Percentiles rank a stretch among this genome's conserved stretches.
Evolutionary conservation across 2,329 filamentous ascomycete species (phyloP).

Genomic region (Simplicillium aogashimaense): DNA sequence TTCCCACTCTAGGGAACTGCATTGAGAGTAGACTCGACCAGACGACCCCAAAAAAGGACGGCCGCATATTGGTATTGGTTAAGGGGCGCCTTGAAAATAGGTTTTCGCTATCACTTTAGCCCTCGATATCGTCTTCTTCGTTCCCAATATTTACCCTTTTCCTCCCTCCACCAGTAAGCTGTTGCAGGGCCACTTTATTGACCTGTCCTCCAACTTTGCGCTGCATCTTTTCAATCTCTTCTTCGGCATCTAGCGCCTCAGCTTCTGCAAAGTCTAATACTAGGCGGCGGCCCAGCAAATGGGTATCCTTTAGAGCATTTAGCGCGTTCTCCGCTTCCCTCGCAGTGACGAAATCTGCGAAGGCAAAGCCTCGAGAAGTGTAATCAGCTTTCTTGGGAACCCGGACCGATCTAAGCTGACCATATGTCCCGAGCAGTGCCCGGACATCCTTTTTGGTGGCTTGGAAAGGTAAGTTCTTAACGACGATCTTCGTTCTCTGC

Average conservation of each 20-base stretch:
- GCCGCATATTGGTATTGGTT: neutral
- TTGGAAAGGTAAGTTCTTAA: conserved; percentile 98
- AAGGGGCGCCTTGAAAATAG: conserved; percentile 4
- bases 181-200: conserved; percentile 83
- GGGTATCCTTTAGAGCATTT: conserved; percentile 83
- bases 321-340: conserved; percentile 86
- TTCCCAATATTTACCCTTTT: conserved; percentile 83
- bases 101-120: conserved; percentile 13
- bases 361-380: conserved; percentile 84
- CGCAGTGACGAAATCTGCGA: conserved; percentile 88
- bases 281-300: conserved; percentile 80
- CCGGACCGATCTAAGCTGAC: conserved; percentile 82
- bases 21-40: too few species aligned
- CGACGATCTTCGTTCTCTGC: conserved; percentile 81
- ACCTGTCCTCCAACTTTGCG: conserved; percentile 87
- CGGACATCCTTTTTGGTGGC: conserved; percentile 87
- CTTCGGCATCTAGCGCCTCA: conserved; percentile 84
- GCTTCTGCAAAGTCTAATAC: conserved; percentile 87
- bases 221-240: conserved; percentile 94
- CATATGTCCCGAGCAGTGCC: conserved; percentile 78
- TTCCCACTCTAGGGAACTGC: too few species aligned
- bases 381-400: conserved; percentile 93
- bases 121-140: conserved; percentile 48
- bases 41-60: too few species aligned
- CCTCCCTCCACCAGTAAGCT: conserved; percentile 72